Conservation (phyloP, 768 basidiomycete species). For the Thelephora ganbajun region DNA sequence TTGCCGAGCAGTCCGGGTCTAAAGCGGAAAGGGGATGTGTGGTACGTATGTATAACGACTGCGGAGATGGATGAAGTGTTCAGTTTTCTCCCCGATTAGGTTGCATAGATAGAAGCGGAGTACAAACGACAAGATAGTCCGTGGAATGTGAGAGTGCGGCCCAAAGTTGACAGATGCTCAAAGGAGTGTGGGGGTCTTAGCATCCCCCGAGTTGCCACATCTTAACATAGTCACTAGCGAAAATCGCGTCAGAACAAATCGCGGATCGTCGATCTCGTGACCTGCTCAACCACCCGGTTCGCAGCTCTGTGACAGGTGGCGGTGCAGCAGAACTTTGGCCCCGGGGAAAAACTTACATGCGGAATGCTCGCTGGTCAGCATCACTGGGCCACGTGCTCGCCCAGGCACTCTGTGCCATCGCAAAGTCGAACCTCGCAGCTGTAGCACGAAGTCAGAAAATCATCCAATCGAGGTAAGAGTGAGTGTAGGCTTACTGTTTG, state of each 20-base stretch:
- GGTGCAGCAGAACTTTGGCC: background rate
- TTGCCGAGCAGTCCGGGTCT: no score
- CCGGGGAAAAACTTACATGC: slow-evolving; percentile 31
- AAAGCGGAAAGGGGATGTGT: no score
- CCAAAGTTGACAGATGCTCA: no score
- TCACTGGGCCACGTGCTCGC: slow-evolving; percentile 59
- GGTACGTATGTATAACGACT: no score
- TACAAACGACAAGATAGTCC: no score
- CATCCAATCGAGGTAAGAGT: background rate
- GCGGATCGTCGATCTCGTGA: background rate
- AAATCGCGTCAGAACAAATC: background rate
- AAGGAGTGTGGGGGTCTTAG: no score
- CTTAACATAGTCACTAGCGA: slow-evolving; percentile 20
- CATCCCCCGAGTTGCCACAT: slow-evolving; percentile 13
- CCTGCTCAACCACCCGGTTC: background rate
- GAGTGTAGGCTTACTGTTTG: slow-evolving; percentile 25
- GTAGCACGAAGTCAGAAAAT: background rate
- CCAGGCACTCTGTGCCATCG: slow-evolving; percentile 48
- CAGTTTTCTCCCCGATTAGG: no score
- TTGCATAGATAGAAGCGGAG: no score
- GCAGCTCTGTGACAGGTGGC: no score
- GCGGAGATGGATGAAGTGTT: no score
- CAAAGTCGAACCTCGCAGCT: slow-evolving; percentile 64
- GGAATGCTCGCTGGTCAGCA: slow-evolving; percentile 48
- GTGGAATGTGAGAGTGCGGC: no score